Base-by-base conservation (phyloP, 805 yeast genomes). In the Yarrowia sp. region DNA sequence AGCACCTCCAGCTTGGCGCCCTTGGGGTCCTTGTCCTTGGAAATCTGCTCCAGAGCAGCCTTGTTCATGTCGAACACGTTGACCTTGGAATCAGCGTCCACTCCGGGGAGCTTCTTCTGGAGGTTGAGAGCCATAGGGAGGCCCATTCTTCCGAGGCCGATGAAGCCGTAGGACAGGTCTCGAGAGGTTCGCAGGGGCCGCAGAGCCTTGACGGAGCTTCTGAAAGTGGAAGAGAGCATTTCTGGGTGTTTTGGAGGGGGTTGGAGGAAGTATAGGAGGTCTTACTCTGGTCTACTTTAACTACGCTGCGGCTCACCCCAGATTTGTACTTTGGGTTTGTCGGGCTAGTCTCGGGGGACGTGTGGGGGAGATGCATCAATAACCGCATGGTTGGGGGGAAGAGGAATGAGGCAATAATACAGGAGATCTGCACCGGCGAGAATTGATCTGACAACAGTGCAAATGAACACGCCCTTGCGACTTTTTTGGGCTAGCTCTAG, bases 81-180 rank as follows among this genome's bases (percentile, higher is more conserved):
- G 55, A 61, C 66, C 24, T 13, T 15, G 17, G 66, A 46, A 46
- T 80, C 78, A 64, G 83, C 75, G 40, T 75, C 73, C 67, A 84
- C 86, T 14, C 70, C 66, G 0, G 79, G 74, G 67, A 80, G 76
- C 67, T 77, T 76, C 38, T 64, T 46, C 72, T 80, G 78, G 38
- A 84, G 76, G 71, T 84, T 85, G 68, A 79, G 75, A 19, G 86
- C 86, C 87, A 84, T 84, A 71, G 82, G 83, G 65, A 80, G 82
- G 65, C 87, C 85, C 87, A 84, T 84, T 68, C 82, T 83, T 38
- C 87, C 87, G 38, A 84, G 77, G n/a, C 87, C 87, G 49, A 84
- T 80, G 76, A 84, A 84, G 36, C 87, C 87, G 71, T 81, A 84
- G 46, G 71, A 69, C 24, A 66, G 68, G 42, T 66, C 36, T 12